Conservation (phyloP, 495 filamentous ascomycete species). For the Aspergillus heteromorphus region DNA sequence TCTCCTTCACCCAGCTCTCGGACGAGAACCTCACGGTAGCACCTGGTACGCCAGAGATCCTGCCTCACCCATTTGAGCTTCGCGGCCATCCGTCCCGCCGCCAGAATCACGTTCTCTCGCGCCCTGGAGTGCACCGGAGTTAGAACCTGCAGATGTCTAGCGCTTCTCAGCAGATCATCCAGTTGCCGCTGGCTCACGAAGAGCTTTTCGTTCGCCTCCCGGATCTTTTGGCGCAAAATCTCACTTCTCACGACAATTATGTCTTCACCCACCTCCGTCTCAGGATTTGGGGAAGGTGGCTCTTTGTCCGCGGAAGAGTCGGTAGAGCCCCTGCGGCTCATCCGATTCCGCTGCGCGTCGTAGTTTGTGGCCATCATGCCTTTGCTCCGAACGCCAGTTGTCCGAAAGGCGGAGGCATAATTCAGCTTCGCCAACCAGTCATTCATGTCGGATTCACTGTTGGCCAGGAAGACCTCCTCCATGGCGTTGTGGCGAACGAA, state of each 20-base stretch:
- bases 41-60: constrained; percentile 88
- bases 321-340: constrained; percentile 59
- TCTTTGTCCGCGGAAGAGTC: constrained; percentile 32
- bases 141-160: constrained; percentile 84
- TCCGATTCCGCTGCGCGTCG: constrained; percentile 74
- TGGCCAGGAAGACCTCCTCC: constrained; percentile 87
- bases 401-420: constrained; percentile 89
- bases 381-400: constrained; percentile 84
- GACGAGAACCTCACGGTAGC: constrained; percentile 81
- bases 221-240: constrained; percentile 77
- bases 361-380: constrained; percentile 80
- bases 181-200: constrained; percentile 66
- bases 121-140: constrained; percentile 85
- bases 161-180: constrained; percentile 79
- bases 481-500: constrained; percentile 84
- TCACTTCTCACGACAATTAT: constrained; percentile 74
- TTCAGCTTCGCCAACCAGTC: constrained; percentile 97
- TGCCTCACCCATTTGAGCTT: constrained; percentile 90
- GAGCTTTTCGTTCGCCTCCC: constrained; percentile 78
- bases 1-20: constrained; percentile 79
- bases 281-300: constrained; percentile 55
- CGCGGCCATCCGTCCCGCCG: constrained; percentile 79
- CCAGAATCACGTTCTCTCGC: constrained; percentile 76
- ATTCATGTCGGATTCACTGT: constrained; percentile 85
- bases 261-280: constrained; percentile 74